phyloP scores from a whole-genome alignment of 2,329 filamentous ascomycete species.

The Bimuria novae-zelandiae region DNA sequence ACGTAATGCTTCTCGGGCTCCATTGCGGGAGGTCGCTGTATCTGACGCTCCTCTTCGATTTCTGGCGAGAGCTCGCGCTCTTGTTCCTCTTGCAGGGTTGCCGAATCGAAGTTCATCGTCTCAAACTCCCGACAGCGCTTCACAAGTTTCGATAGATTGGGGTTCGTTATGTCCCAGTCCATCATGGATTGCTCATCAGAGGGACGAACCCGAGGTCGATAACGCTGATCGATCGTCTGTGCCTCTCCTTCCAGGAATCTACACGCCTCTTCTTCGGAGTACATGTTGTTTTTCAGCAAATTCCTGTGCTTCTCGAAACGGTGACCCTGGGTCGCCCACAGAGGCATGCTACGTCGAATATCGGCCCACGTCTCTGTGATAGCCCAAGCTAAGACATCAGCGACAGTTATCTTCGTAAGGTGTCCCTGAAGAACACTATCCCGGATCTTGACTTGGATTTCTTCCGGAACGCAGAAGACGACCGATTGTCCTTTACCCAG shows the following conservation, averaged over 20 bases:
- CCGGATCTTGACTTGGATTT: conserved; percentile 62
- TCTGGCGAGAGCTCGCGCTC: conserved; percentile 71
- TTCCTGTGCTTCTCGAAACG: conserved; percentile 53
- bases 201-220: conserved; percentile 45
- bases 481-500: conserved; percentile 70
- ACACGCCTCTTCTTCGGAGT: conserved; percentile 61
- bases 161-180: conserved; percentile 19
- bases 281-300: conserved; percentile 38
- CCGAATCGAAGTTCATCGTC: conserved; percentile 36
- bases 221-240: conserved; percentile 45
- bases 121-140: conserved; percentile 29
- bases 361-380: conserved; percentile 62
- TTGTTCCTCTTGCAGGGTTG: conserved; percentile 65
- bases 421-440: conserved; percentile 16
- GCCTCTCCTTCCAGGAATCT: conserved; percentile 48
- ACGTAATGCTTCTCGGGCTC: conserved; percentile 50
- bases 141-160: conserved; percentile 27
- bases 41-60: conserved; percentile 62
- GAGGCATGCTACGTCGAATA: conserved; percentile 54
- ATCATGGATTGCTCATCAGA: neutral
- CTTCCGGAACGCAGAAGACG: conserved; percentile 62
- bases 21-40: conserved; percentile 54
- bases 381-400: conserved; percentile 64
- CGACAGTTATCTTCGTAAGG: conserved; percentile 48
- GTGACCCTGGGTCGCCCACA: conserved; percentile 66